Evolutionary conservation across 2,329 filamentous ascomycete genomes (phyloP).

Genomic region (Phyllosticta paracitricarpa): DNA sequence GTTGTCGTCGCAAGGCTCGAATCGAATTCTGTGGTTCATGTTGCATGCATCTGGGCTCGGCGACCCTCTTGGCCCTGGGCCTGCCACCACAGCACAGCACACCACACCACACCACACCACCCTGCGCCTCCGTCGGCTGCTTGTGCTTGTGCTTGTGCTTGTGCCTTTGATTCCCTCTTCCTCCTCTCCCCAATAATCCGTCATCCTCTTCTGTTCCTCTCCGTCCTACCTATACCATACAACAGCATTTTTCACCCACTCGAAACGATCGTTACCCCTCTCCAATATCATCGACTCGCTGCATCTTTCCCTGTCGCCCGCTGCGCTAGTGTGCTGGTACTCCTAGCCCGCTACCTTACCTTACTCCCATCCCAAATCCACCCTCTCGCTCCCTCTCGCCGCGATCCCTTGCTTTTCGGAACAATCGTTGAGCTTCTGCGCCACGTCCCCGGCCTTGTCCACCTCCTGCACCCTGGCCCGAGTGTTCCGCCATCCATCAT

Average conservation of each 20-base stretch:
- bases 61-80: background rate
- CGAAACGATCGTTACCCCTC: constrained; percentile 6
- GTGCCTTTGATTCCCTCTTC: background rate
- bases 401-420: constrained; percentile 11
- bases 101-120: no score
- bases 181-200: background rate
- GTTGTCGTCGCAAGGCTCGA: background rate
- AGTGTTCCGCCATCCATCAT: constrained; percentile 8
- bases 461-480: constrained; percentile 5
- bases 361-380: background rate
- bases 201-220: background rate
- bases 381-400: background rate
- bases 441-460: constrained; percentile 5
- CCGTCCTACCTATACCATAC: background rate
- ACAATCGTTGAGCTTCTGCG: constrained; percentile 10
- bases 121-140: no score
- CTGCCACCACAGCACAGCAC: background rate
- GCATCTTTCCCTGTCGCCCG: background rate
- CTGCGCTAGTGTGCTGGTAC: constrained; percentile 4
- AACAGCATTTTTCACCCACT: background rate
- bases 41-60: background rate
- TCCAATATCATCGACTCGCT: background rate
- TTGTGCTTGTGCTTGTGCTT: no score
- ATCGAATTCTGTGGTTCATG: background rate
- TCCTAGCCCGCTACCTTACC: background rate